Evolutionary conservation across 768 basidiomycete genomes (phyloP).

Genomic region (Mycena pura): DNA sequence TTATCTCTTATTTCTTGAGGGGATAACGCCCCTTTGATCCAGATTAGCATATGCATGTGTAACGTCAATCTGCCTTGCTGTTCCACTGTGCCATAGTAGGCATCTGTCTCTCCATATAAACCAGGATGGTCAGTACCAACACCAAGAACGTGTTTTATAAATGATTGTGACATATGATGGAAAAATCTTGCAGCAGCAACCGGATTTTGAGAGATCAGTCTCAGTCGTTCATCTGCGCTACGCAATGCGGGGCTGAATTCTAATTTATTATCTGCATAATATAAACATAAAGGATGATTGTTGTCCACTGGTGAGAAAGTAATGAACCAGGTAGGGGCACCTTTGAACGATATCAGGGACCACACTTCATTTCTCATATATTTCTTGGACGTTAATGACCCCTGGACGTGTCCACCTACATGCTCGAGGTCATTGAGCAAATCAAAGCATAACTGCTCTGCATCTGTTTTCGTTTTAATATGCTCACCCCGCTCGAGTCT

Average conservation of each 20-base stretch:
- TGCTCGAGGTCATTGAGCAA: slow-evolving; percentile 42
- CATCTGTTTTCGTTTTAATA: slow-evolving; percentile 33
- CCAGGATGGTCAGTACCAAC: background rate
- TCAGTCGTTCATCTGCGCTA: background rate
- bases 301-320: slow-evolving; percentile 41
- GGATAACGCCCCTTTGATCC: slow-evolving; percentile 26
- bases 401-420: slow-evolving; percentile 37
- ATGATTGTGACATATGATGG: slow-evolving; percentile 23
- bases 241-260: slow-evolving; percentile 27
- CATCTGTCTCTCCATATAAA: slow-evolving; percentile 26
- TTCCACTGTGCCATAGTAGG: slow-evolving; percentile 39
- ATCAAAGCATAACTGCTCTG: slow-evolving; percentile 42
- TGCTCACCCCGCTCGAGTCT: slow-evolving; percentile 33
- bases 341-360: slow-evolving; percentile 30
- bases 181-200: slow-evolving; percentile 30
- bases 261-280: slow-evolving; percentile 34
- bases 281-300: slow-evolving; percentile 39
- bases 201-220: slow-evolving; percentile 17
- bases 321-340: slow-evolving; percentile 42
- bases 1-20: slow-evolving; percentile 26
- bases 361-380: slow-evolving; percentile 41
- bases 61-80: slow-evolving; percentile 36
- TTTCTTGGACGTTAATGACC: slow-evolving; percentile 37
- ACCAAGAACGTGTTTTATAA: slow-evolving; percentile 23
- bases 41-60: slow-evolving; percentile 35